These are phyloP conservation scores for Coemansia sp. DNA, from an alignment of 192 early-diverging fungal species.

Conservation along the genomic window DNA sequence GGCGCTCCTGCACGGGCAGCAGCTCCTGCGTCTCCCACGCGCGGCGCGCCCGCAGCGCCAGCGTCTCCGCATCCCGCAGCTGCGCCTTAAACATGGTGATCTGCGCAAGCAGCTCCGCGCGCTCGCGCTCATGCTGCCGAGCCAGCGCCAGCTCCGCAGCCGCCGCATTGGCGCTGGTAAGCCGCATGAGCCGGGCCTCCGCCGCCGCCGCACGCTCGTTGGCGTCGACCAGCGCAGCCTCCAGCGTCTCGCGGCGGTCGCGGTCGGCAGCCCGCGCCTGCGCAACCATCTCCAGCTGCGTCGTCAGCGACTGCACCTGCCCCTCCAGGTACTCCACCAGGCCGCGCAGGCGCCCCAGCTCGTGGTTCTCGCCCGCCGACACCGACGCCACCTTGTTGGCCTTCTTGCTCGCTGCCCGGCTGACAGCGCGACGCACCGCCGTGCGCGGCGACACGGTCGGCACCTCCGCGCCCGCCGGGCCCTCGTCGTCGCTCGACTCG, in stretches of 20 bases:
- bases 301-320: conserved; percentile 25
- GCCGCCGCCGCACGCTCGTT: conserved; percentile 20
- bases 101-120: conserved; percentile 39
- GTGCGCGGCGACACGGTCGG: conserved; percentile 50
- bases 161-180: conserved; percentile 12
- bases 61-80: conserved; percentile 38
- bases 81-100: conserved; percentile 34
- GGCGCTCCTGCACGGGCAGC: conserved; percentile 42
- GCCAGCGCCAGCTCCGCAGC: conserved; percentile 31
- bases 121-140: conserved; percentile 41
- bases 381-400: conserved; percentile 51
- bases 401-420: conserved; percentile 44
- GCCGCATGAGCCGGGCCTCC: conserved; percentile 22
- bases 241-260: conserved; percentile 19
- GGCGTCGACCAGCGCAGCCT: conserved; percentile 35
- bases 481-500: conserved; percentile 7
- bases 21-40: conserved; percentile 51
- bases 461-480: conserved; percentile 23
- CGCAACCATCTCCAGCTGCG: conserved; percentile 35
- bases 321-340: conserved; percentile 23
- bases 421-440: conserved; percentile 39
- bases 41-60: conserved; percentile 27
- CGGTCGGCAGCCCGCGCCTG: conserved; percentile 40
- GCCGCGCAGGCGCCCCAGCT: conserved; percentile 21
- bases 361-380: conserved; percentile 43